phyloP scores from a whole-genome alignment of 345 rosid genomes.

The Pistacia integerrima region DNA sequence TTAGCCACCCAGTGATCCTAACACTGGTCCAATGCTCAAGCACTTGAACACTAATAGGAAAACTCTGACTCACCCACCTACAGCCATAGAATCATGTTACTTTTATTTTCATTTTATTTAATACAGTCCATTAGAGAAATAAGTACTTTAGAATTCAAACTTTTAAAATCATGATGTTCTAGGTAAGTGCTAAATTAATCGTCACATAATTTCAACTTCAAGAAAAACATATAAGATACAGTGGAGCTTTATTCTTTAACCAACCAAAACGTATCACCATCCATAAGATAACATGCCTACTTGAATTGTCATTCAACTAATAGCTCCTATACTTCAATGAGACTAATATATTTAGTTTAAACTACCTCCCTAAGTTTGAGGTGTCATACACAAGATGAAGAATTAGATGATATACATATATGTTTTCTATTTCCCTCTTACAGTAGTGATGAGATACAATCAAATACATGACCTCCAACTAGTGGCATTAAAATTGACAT shows the following conservation, averaged over 20 bases:
- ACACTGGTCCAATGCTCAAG: background rate
- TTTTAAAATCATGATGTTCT: background rate
- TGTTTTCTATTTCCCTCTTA: background rate
- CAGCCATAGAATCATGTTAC: background rate
- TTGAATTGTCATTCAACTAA: conserved; percentile 1
- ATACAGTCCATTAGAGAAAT: background rate
- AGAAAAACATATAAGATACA: background rate
- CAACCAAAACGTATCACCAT: background rate
- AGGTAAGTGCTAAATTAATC: background rate
- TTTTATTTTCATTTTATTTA: background rate
- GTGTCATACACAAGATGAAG: background rate
- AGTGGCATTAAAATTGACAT: background rate
- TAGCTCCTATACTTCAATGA: background rate
- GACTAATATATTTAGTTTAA: background rate
- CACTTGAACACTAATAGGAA: background rate
- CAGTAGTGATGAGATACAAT: background rate
- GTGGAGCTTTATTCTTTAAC: background rate
- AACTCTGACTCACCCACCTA: background rate
- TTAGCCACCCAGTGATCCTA: no score
- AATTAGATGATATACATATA: background rate
- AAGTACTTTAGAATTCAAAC: background rate
- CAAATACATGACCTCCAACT: background rate
- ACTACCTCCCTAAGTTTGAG: background rate
- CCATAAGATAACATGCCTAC: conserved; percentile 1
- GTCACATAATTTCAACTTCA: background rate